These are phyloP conservation scores for Candida sphagnicola DNA, from an alignment of 805 yeast species.

Conservation along the genomic window DNA sequence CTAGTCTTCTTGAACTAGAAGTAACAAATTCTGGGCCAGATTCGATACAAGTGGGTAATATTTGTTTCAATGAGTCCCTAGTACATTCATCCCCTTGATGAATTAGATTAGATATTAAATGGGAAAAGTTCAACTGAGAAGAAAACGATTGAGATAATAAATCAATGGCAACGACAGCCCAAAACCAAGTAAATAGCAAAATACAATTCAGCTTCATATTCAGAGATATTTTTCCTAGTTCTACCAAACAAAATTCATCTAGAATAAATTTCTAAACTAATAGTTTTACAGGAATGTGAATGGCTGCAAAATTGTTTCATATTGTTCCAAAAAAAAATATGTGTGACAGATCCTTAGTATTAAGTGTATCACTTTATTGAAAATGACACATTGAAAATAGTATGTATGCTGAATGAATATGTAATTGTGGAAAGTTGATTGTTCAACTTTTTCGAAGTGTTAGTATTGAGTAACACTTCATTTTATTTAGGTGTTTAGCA, in stretches of 20 bases:
- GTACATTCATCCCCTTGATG: slow-evolving; percentile 6
- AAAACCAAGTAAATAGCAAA: background rate
- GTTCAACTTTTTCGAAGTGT: too few relatives aligned
- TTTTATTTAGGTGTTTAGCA: too few relatives aligned
- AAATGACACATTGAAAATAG: too few relatives aligned
- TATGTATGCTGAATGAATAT: too few relatives aligned
- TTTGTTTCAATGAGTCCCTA: slow-evolving; percentile 32
- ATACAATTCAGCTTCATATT: too few relatives aligned
- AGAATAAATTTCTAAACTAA: too few relatives aligned
- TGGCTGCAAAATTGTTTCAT: slow-evolving; percentile 1
- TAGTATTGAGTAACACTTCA: too few relatives aligned
- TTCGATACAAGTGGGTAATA: slow-evolving; percentile 38
- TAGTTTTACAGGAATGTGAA: background rate
- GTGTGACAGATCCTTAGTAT: too few relatives aligned
- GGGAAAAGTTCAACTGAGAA: background rate
- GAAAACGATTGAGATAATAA: background rate
- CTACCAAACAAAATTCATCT: too few relatives aligned
- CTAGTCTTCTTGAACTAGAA: slow-evolving; percentile 26
- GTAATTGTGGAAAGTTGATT: too few relatives aligned
- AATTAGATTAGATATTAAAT: background rate
- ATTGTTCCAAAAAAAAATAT: background rate
- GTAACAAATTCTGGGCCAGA: slow-evolving; percentile 36
- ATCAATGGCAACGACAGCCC: background rate
- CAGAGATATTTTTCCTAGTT: too few relatives aligned
- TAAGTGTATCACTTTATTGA: too few relatives aligned